Evolutionary conservation across 2,329 filamentous ascomycete species (phyloP).

Genomic region (Ophiostoma ulmi): DNA sequence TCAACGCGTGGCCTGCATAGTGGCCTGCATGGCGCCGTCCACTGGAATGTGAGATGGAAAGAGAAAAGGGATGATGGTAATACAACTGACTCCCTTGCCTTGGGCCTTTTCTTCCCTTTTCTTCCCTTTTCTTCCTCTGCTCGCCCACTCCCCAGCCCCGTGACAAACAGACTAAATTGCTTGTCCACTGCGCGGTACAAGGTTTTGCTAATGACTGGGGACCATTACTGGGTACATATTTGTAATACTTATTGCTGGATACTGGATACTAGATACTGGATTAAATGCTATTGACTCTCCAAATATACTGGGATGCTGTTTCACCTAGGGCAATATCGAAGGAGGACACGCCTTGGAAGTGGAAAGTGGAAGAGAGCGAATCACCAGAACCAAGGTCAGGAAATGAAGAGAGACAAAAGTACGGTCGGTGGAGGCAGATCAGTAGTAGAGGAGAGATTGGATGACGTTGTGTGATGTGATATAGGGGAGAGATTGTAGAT

Average conservation of each 20-base stretch:
- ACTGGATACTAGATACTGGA: too few species aligned
- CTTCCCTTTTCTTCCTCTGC: neutral
- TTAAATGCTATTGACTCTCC: neutral
- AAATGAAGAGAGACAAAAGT: slow-evolving; percentile 8
- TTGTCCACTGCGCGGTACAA: neutral
- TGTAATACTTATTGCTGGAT: neutral
- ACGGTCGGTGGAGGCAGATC: neutral
- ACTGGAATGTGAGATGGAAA: neutral
- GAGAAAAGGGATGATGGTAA: neutral
- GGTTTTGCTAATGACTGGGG: neutral
- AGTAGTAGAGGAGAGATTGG: neutral
- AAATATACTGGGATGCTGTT: slow-evolving; percentile 6
- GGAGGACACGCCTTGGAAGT: slow-evolving; percentile 4
- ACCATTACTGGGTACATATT: neutral
- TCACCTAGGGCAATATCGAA: neutral
- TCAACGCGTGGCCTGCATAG: neutral
- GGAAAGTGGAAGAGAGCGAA: slow-evolving; percentile 10
- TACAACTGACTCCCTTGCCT: neutral
- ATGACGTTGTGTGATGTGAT: neutral
- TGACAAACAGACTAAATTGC: neutral
- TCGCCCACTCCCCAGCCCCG: neutral
- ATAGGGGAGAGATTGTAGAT: neutral
- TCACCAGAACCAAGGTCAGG: slow-evolving; percentile 1
- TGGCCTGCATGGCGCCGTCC: neutral
- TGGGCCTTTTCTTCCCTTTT: neutral